Conservation (phyloP, 768 basidiomycete species). For the Mycena kentingensis region DNA sequence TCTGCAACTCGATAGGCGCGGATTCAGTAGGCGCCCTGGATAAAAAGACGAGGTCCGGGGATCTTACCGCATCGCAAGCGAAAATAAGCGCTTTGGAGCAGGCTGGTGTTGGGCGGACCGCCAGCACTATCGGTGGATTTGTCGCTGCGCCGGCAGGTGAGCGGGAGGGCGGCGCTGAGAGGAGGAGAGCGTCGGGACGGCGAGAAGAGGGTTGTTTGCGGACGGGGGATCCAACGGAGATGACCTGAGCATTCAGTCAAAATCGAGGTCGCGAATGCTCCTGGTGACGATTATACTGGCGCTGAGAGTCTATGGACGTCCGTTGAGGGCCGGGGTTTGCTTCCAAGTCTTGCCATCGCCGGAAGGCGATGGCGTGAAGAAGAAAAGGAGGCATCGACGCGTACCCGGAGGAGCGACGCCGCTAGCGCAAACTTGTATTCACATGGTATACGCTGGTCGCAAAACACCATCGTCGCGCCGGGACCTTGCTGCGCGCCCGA, state of each 20-base stretch:
- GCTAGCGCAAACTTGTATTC: slow-evolving; percentile 83
- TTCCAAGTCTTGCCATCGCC: slow-evolving; percentile 68
- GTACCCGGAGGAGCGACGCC: slow-evolving; percentile 42
- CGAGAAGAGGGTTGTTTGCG: neutral
- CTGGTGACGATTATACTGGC: slow-evolving; percentile 53
- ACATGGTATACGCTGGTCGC: slow-evolving; percentile 91
- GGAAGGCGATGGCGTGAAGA: slow-evolving; percentile 52
- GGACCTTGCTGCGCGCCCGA: slow-evolving; percentile 73
- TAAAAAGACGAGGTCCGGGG: slow-evolving; percentile 57
- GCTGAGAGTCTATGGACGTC: slow-evolving; percentile 70
- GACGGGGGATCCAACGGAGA: slow-evolving; percentile 35
- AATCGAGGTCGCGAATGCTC: slow-evolving; percentile 54
- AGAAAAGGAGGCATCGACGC: slow-evolving; percentile 66
- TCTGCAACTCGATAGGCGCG: slow-evolving; percentile 82
- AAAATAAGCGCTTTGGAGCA: slow-evolving; percentile 42
- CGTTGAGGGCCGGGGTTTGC: slow-evolving; percentile 78
- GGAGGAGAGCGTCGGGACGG: neutral
- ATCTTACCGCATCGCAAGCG: slow-evolving; percentile 50
- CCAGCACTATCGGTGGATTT: neutral
- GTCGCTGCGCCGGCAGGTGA: slow-evolving; percentile 3
- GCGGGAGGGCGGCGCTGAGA: neutral
- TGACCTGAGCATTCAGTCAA: slow-evolving; percentile 68
- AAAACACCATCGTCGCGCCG: slow-evolving; percentile 70
- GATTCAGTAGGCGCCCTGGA: slow-evolving; percentile 65
- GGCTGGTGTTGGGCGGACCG: neutral